Evolutionary conservation across 306 rosid species (phyloP).

Genomic region (Macrotyloma uniflorum): DNA sequence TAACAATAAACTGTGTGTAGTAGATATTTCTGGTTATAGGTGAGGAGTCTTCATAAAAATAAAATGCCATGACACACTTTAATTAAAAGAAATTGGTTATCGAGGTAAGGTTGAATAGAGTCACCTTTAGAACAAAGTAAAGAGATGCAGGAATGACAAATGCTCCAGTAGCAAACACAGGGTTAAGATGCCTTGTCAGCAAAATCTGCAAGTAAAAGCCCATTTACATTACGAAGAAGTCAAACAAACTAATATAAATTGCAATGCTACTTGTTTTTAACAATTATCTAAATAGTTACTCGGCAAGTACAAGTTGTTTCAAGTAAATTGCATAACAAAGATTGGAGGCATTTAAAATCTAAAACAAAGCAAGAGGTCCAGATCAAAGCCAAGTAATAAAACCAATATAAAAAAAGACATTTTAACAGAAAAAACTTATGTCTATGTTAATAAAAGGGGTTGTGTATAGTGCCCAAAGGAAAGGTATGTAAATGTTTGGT

Average conservation of each 20-base stretch:
- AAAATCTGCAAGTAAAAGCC: constrained; percentile 68
- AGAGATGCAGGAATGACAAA: constrained; percentile 78
- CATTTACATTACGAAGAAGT: constrained; percentile 26
- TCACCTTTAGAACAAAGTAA: constrained; percentile 89
- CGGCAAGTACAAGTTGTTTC: not conserved
- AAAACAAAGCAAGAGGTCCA: not conserved
- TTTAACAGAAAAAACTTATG: no score
- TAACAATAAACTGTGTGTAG: constrained; percentile 4
- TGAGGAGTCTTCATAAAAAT: constrained; percentile 8
- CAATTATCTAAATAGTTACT: not conserved
- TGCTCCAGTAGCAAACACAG: constrained; percentile 87
- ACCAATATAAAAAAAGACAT: no score
- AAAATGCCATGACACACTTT: constrained; percentile 22
- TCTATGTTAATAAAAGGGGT: not conserved
- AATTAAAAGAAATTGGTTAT: constrained; percentile 7
- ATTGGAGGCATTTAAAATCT: constrained; percentile 5
- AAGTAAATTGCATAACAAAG: not conserved
- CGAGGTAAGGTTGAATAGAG: constrained; percentile 22
- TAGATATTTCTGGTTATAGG: constrained; percentile 19
- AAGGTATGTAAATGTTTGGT: not conserved
- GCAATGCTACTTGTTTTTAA: not conserved
- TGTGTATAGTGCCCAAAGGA: not conserved
- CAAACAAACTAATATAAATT: constrained; percentile 22
- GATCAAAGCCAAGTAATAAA: constrained; percentile 24
- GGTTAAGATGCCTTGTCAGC: constrained; percentile 69